A percentile compares a stretch with the other conserved stretches of the same genome.
Conservation (phyloP, 805 yeast genomes). For the Clavispora fructus region DNA sequence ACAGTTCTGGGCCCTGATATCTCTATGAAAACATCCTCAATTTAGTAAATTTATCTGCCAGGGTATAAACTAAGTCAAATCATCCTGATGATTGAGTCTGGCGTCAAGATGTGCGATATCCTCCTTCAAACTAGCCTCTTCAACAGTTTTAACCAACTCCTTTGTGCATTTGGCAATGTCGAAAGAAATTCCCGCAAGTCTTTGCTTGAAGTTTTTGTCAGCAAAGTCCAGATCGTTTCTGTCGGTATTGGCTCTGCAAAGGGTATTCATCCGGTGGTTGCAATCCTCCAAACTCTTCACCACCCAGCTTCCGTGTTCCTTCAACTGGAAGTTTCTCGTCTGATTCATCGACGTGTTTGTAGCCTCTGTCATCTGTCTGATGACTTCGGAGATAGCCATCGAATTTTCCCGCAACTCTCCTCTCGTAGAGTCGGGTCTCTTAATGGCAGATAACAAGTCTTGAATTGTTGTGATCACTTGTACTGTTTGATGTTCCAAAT, state of each 20-base stretch:
- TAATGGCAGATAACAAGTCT: slow-evolving; percentile 68
- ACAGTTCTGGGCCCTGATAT: not conserved
- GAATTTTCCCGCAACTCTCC: slow-evolving; percentile 72
- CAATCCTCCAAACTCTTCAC: slow-evolving; percentile 84
- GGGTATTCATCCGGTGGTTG: slow-evolving; percentile 69
- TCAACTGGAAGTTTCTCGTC: slow-evolving; percentile 75
- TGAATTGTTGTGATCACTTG: slow-evolving; percentile 89
- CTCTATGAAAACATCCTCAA: not conserved
- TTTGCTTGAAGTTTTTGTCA: slow-evolving; percentile 83
- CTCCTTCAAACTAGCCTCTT: slow-evolving; percentile 84
- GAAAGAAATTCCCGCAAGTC: slow-evolving; percentile 92
- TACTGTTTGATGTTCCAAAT: slow-evolving; percentile 89
- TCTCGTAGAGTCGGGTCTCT: slow-evolving; percentile 69
- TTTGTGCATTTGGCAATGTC: slow-evolving; percentile 96
- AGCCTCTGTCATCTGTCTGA: slow-evolving; percentile 83
- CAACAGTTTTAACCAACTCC: slow-evolving; percentile 92
- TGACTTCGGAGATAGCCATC: slow-evolving; percentile 69
- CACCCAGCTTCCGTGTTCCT: slow-evolving; percentile 89
- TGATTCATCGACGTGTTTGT: slow-evolving; percentile 85
- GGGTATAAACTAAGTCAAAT: slow-evolving; percentile 11
- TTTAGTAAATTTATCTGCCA: not conserved
- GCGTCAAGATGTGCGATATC: slow-evolving; percentile 81
- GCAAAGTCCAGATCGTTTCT: slow-evolving; percentile 61
- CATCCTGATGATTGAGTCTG: slow-evolving; percentile 39
- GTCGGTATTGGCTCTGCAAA: slow-evolving; percentile 46